phyloP scores from a whole-genome alignment of 352 stramenopile species.

The Pythium brachiatum region DNA sequence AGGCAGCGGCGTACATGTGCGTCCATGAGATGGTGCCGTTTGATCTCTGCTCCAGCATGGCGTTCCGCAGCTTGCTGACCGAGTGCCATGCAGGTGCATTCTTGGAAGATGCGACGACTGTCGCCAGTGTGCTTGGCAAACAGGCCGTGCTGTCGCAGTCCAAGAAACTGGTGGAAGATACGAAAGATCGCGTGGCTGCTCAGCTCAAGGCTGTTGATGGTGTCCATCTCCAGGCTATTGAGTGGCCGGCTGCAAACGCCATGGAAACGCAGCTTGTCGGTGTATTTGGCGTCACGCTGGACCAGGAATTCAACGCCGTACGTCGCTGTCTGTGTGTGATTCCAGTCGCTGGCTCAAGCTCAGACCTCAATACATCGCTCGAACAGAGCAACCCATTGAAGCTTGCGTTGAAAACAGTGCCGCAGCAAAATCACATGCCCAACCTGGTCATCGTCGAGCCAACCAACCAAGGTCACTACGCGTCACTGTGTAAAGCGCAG shows the following conservation, averaged over 20 bases:
- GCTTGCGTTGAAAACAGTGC: constrained; percentile 37
- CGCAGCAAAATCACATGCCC: constrained; percentile 43
- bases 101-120: constrained; percentile 38
- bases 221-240: constrained; percentile 51
- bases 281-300: constrained; percentile 56
- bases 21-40: constrained; percentile 71
- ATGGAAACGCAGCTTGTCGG: constrained; percentile 31
- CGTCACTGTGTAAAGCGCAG: constrained; percentile 34
- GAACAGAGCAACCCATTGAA: constrained; percentile 34
- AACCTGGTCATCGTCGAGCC: constrained; percentile 51
- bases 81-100: constrained; percentile 50
- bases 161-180: constrained; percentile 55
- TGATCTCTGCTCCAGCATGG: constrained; percentile 56
- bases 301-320: constrained; percentile 66
- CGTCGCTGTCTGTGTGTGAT: constrained; percentile 58
- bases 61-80: constrained; percentile 53
- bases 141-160: constrained; percentile 43
- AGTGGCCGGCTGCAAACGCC: constrained; percentile 33
- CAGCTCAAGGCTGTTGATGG: constrained; percentile 64
- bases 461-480: constrained; percentile 31
- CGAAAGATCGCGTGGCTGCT: constrained; percentile 41
- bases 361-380: constrained; percentile 21
- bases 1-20: constrained; percentile 58
- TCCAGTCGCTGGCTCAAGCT: constrained; percentile 19
- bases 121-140: constrained; percentile 39